Percentiles rank a stretch among this genome's conserved stretches.
phyloP scores from a whole-genome alignment of 164 flowering plant genomes.

The Kingdonia uniflora region DNA sequence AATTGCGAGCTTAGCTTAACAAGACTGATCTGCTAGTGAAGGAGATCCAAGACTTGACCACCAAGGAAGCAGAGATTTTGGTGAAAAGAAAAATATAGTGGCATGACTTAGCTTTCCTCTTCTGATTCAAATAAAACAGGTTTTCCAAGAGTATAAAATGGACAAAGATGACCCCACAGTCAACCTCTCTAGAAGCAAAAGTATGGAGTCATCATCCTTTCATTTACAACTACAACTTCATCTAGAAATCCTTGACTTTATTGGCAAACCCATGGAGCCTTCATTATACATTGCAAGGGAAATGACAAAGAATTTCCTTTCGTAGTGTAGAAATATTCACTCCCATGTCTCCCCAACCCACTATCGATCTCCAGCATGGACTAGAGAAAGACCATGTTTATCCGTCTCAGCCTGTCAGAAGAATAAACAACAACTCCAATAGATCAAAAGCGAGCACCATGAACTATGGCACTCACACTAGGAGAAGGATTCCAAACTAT shows the following conservation, averaged over 20 bases:
- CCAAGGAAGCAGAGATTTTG: too few relatives aligned
- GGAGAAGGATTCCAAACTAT: slow-evolving; percentile 1
- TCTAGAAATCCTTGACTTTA: slow-evolving; percentile 19
- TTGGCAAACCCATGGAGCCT: not conserved
- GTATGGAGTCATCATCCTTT: not conserved
- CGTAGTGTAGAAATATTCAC: not conserved
- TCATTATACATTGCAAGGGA: not conserved
- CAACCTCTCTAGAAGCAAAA: too few relatives aligned
- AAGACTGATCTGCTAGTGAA: too few relatives aligned
- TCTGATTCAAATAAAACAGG: too few relatives aligned
- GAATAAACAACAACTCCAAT: not conserved
- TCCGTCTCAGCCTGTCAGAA: not conserved
- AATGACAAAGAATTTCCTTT: not conserved
- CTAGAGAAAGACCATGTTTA: slow-evolving; percentile 1
- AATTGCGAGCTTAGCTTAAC: too few relatives aligned
- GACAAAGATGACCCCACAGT: too few relatives aligned
- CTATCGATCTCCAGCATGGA: slow-evolving; percentile 8
- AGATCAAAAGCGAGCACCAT: not conserved
- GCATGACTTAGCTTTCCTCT: too few relatives aligned
- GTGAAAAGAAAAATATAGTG: too few relatives aligned
- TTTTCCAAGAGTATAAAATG: too few relatives aligned
- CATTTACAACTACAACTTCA: not conserved
- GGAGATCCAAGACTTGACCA: too few relatives aligned
- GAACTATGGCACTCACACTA: not conserved
- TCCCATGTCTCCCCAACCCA: not conserved